phyloP scores from a whole-genome alignment of 2,329 filamentous ascomycete species.

The Cladosporium sp. region DNA sequence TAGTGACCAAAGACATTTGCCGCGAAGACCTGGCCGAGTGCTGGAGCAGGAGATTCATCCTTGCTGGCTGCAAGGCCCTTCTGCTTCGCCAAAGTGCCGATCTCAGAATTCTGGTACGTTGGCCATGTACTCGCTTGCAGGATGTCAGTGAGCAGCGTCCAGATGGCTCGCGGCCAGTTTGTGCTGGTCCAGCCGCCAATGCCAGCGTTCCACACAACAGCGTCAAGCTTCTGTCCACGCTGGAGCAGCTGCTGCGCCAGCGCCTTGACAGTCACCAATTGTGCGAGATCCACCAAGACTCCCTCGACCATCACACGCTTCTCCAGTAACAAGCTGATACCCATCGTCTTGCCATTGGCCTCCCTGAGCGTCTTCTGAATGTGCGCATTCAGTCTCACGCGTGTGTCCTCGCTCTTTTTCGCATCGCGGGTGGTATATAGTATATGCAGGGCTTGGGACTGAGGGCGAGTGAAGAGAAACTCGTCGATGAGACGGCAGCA shows the following conservation, averaged over 20 bases:
- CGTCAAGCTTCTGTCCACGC: slow-evolving; percentile 71
- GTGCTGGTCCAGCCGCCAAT: slow-evolving; percentile 84
- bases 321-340: slow-evolving; percentile 41
- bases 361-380: slow-evolving; percentile 51
- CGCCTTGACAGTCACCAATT: slow-evolving; percentile 57
- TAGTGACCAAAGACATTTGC: slow-evolving; percentile 97
- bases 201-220: slow-evolving; percentile 82
- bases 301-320: slow-evolving; percentile 54
- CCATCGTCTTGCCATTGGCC: slow-evolving; percentile 33
- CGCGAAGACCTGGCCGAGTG: slow-evolving; percentile 79
- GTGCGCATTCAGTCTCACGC: slow-evolving; percentile 55
- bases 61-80: slow-evolving; percentile 46
- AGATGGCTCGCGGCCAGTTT: slow-evolving; percentile 65
- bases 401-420: slow-evolving; percentile 73
- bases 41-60: slow-evolving; percentile 50
- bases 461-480: slow-evolving; percentile 71
- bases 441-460: slow-evolving; percentile 70
- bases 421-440: slow-evolving; percentile 80
- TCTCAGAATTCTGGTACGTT: slow-evolving; percentile 67
- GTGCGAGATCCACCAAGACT: slow-evolving; percentile 61
- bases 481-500: slow-evolving; percentile 86
- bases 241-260: slow-evolving; percentile 56
- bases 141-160: slow-evolving; percentile 61
- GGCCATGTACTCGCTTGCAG: slow-evolving; percentile 75
- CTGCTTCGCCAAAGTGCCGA: slow-evolving; percentile 56